Evolutionary conservation across 768 basidiomycete species (phyloP).

Genomic region (Suillus subaureus): DNA sequence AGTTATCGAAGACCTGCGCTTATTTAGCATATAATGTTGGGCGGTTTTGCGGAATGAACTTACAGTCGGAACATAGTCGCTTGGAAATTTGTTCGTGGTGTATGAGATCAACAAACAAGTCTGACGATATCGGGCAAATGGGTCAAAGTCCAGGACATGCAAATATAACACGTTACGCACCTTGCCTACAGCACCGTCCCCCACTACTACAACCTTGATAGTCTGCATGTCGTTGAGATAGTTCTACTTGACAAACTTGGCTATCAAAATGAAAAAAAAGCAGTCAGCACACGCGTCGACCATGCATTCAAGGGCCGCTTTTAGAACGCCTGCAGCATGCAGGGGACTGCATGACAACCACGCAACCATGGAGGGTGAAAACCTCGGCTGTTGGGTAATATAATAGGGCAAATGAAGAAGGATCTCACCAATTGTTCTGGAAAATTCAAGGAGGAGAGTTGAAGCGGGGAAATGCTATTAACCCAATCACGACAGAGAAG

Average conservation of each 20-base stretch:
- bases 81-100: slow-evolving; percentile 97
- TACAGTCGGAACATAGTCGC: slow-evolving; percentile 98
- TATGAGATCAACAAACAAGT: slow-evolving; percentile 97
- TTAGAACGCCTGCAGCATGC: slow-evolving; percentile 20
- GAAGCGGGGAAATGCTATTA: slow-evolving; percentile 17
- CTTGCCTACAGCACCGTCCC: slow-evolving; percentile 98
- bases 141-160: not conserved
- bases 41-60: slow-evolving; percentile 34
- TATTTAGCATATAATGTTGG: slow-evolving; percentile 12
- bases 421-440: slow-evolving; percentile 27
- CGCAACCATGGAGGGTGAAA: slow-evolving; percentile 20
- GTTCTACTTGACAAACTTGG: slow-evolving; percentile 22
- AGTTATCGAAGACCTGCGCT: slow-evolving; percentile 88
- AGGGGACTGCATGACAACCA: slow-evolving; percentile 34
- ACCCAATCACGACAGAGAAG: slow-evolving; percentile 31
- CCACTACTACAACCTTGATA: slow-evolving; percentile 97
- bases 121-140: slow-evolving; percentile 39
- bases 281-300: slow-evolving; percentile 15
- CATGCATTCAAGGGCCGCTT: slow-evolving; percentile 29
- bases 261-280: slow-evolving; percentile 10
- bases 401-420: slow-evolving; percentile 10
- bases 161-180: slow-evolving; percentile 46
- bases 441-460: slow-evolving; percentile 23
- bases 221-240: slow-evolving; percentile 72
- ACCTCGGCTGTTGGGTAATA: slow-evolving; percentile 15